Evolutionary conservation across 202 grass and related monocot species (phyloP).

Genomic region (Carex sylvatica): DNA sequence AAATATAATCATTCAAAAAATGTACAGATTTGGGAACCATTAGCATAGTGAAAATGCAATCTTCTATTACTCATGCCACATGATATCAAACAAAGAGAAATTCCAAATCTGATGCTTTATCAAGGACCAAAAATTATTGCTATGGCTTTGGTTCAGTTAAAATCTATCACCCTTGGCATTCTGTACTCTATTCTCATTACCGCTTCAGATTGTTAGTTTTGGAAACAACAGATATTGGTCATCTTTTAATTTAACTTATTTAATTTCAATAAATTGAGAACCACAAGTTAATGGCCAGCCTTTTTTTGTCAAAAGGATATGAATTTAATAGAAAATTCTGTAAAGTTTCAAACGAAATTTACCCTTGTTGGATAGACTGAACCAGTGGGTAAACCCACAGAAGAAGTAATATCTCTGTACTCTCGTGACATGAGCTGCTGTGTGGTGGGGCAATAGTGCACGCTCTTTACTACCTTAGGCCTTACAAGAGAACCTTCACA

Average conservation of each 20-base stretch:
- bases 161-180: not conserved
- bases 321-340: not conserved
- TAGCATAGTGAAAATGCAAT: not conserved
- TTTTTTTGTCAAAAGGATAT: not conserved
- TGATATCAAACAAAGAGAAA: not conserved
- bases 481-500: conserved; percentile 76
- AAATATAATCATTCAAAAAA: not conserved
- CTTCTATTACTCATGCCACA: not conserved
- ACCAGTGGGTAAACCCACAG: conserved; percentile 82
- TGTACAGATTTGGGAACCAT: not conserved
- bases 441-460: conserved; percentile 84
- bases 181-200: not conserved
- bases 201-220: not conserved
- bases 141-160: not conserved
- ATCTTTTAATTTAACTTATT: not conserved
- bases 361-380: conserved; percentile 99
- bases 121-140: not conserved
- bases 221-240: not conserved
- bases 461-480: conserved; percentile 94
- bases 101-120: not conserved
- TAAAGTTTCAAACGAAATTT: conserved; percentile 25
- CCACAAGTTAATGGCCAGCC: not conserved
- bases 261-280: not conserved
- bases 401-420: conserved; percentile 95
- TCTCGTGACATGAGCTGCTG: conserved; percentile 55